Base-by-base conservation (phyloP, 1,284 basidiomycete species). In the Moniliophthora roreri region DNA sequence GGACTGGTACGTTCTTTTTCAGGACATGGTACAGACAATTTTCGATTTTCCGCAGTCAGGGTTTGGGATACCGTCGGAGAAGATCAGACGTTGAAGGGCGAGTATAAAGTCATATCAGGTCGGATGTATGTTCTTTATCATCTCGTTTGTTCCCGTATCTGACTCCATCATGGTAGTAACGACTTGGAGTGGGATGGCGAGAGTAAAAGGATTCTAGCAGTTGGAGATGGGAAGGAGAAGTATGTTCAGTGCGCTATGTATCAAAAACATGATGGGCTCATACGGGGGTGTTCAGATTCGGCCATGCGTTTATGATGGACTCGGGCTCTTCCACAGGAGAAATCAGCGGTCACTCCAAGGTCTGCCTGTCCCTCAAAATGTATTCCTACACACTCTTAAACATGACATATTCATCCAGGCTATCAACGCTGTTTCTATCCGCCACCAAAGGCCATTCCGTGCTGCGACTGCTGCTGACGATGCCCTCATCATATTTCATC, bases 101-200 rank as follows among this genome's bases (percentile, higher is more conserved):
- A 94, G 63, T 89, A 88, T 63, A 90, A 85, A 65, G 90, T 89
- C 8, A 74, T 99, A 40, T 83, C 86, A 1, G 95, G 94, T 2
- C 81, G 80, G 53, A 83, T 99, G 89, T 90, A 65, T 56, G 82
- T 71, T 28, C n/a, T n/a, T 55, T 56, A 13, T 13, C 21, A 21
- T 47, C 24, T 8, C 44, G 45, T 36, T 23, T 13, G 10, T 13
- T n/a, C 20, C 8, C 42, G 7, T 44, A 46, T 32, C 18, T 54
- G 3, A 32, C 24, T 32, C 24, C 32, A 13, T 50, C 47, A 15
- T 34, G 24, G 41, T 50, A 91, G 90, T 63, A 95, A 95, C 63
- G 97, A 99, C 71, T 80, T 99, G 4, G 88, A 89, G 18, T 98
- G 95, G 95, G 97, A 99, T 65, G 91, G 90, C 3, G 97, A 99